These are phyloP conservation scores for Boletus vermiculosoides DNA, from an alignment of 768 basidiomycete species.

Conservation along the genomic window DNA sequence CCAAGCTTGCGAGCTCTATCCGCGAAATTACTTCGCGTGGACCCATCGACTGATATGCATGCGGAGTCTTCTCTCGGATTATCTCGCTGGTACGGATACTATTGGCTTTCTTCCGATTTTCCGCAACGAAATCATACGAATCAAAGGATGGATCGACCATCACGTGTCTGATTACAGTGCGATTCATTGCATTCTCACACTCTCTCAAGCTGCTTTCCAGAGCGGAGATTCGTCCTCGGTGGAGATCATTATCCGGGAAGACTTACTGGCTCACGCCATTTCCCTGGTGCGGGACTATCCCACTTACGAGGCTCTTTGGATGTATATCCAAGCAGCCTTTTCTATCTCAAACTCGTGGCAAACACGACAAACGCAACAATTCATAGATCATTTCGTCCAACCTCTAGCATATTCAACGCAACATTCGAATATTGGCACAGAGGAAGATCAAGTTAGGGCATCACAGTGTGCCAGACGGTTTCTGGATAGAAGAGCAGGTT, in stretches of 20 bases:
- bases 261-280: constrained; percentile 41
- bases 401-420: constrained; percentile 12
- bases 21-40: constrained; percentile 78
- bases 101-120: constrained; percentile 34
- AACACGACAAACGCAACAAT: constrained; percentile 3
- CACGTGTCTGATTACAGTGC: constrained; percentile 71
- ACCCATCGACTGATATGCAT: constrained; percentile 54
- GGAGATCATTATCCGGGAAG: constrained; percentile 2
- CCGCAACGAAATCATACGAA: constrained; percentile 35
- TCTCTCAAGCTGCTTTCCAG: constrained; percentile 27
- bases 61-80: constrained; percentile 28
- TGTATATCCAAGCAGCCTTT: constrained; percentile 36
- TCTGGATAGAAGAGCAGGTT: not conserved
- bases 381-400: constrained; percentile 16
- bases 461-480: constrained; percentile 13
- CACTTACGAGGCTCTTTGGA: constrained; percentile 61
- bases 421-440: too few relatives aligned
- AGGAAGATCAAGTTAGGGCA: not conserved
- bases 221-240: constrained; percentile 3
- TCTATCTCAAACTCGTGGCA: constrained; percentile 3
- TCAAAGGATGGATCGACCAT: constrained; percentile 54
- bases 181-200: constrained; percentile 49
- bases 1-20: constrained; percentile 58
- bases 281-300: constrained; percentile 53
- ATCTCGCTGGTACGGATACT: constrained; percentile 16